Conservation (phyloP, 352 stramenopile genomes). For the Phytophthora uliginosa region DNA sequence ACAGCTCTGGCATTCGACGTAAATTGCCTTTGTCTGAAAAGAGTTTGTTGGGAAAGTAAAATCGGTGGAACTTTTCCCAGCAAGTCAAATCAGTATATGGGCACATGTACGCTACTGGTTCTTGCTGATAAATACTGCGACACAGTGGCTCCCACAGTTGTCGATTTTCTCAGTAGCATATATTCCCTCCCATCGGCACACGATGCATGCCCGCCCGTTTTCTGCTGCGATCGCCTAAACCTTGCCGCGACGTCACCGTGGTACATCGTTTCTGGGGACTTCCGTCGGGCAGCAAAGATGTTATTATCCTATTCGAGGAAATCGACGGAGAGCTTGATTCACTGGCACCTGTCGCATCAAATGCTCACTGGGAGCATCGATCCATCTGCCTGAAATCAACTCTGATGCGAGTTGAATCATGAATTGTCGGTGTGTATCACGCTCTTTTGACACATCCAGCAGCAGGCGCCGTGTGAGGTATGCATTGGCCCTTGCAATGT, state of each 20-base stretch:
- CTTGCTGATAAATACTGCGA: neutral
- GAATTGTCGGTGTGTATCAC: neutral
- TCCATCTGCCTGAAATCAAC: neutral
- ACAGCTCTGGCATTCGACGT: too few relatives aligned
- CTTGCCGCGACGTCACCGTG: neutral
- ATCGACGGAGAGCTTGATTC: neutral
- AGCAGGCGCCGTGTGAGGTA: neutral
- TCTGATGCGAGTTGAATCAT: neutral
- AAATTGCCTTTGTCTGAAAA: neutral
- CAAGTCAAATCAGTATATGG: neutral
- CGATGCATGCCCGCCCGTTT: slow-evolving; percentile 6
- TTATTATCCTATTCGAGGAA: too few relatives aligned
- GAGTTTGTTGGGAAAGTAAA: neutral
- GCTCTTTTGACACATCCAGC: neutral
- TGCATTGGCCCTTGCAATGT: neutral
- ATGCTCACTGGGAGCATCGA: neutral
- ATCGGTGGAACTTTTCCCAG: neutral
- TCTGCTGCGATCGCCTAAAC: neutral
- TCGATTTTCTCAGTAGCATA: neutral
- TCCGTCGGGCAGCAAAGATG: neutral
- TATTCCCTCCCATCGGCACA: neutral
- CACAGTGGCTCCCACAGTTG: neutral
- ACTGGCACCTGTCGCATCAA: neutral
- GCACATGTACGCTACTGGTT: neutral
- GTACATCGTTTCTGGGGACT: neutral